Conservation (phyloP, 1,284 basidiomycete genomes). For the Pterula multifida region DNA sequence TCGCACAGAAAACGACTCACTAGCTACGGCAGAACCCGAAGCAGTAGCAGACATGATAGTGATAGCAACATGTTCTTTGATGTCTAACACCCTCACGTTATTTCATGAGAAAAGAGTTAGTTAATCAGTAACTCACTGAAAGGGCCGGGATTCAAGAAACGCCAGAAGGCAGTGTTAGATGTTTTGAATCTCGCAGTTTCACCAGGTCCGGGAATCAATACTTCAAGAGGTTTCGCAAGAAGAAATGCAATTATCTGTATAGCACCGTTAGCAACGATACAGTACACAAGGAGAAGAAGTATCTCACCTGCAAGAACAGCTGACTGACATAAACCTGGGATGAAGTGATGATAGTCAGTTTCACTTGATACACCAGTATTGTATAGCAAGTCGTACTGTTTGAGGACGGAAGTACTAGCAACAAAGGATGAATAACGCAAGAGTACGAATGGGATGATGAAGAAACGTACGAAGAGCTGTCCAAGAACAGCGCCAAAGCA, state of each 20-base stretch:
- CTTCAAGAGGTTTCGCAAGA: slow-evolving; percentile 20
- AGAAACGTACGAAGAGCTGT: slow-evolving; percentile 38
- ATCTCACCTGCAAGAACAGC: slow-evolving; percentile 45
- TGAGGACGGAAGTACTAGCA: slow-evolving; percentile 36
- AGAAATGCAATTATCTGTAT: slow-evolving; percentile 28
- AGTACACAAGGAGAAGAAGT: too few relatives aligned
- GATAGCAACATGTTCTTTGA: slow-evolving; percentile 61
- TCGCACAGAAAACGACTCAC: slow-evolving; percentile 37
- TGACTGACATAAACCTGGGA: slow-evolving; percentile 41
- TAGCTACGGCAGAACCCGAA: slow-evolving; percentile 28
- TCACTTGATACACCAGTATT: too few relatives aligned
- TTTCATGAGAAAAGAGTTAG: background rate
- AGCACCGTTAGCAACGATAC: slow-evolving; percentile 33
- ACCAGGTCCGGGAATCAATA: slow-evolving; percentile 23
- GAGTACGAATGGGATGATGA: background rate
- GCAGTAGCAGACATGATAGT: slow-evolving; percentile 57
- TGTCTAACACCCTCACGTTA: slow-evolving; percentile 21
- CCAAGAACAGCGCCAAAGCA: slow-evolving; percentile 46
- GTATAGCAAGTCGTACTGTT: too few relatives aligned
- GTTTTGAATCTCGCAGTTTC: slow-evolving; percentile 13
- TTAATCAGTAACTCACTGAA: slow-evolving; percentile 28
- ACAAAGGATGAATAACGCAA: background rate
- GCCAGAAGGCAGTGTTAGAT: slow-evolving; percentile 1
- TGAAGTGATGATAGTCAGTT: too few relatives aligned
- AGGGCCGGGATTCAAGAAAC: slow-evolving; percentile 19